phyloP scores from a whole-genome alignment of 1,284 basidiomycete species.

The Trametes hirsuta region DNA sequence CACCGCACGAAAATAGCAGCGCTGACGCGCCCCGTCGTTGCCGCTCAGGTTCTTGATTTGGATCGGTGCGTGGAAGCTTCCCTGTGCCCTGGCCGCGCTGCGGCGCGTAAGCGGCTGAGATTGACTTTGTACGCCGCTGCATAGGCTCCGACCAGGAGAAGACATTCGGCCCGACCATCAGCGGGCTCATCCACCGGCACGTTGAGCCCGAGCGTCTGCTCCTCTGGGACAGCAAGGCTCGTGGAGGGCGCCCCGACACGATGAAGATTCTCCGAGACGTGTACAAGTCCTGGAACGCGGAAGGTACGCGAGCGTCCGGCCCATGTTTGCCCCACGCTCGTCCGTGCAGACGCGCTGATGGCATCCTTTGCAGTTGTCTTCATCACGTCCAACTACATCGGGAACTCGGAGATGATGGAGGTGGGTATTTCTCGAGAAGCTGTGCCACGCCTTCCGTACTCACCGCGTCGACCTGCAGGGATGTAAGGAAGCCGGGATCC shows the following conservation, averaged over 20 bases:
- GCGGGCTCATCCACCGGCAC: constrained; percentile 65
- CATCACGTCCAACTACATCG: constrained; percentile 76
- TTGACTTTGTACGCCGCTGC: constrained; percentile 12
- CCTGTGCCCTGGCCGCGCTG: constrained; percentile 1
- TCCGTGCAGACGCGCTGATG: background rate
- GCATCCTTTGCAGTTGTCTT: constrained; percentile 59
- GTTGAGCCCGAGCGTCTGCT: constrained; percentile 69
- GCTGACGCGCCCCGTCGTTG: constrained; percentile 18
- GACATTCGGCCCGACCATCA: constrained; percentile 78
- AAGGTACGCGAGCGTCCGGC: constrained; percentile 47
- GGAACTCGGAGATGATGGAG: constrained; percentile 74
- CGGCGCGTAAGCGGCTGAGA: constrained; percentile 14
- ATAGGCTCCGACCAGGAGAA: constrained; percentile 75
- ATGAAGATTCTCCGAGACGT: constrained; percentile 75
- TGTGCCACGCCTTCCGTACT: constrained; percentile 4
- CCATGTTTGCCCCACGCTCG: background rate
- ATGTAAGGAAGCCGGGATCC: constrained; percentile 75
- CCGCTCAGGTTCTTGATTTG: constrained; percentile 70
- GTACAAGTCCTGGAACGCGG: constrained; percentile 68
- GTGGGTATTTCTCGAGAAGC: constrained; percentile 22
- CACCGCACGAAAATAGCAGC: constrained; percentile 4
- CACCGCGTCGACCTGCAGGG: constrained; percentile 39
- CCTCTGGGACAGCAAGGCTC: constrained; percentile 72
- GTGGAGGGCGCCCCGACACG: constrained; percentile 74
- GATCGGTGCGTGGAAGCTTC: constrained; percentile 58